Percentiles rank a stretch among this genome's conserved stretches.
These are phyloP conservation scores for Nakataea oryzae DNA, from an alignment of 2,329 filamentous ascomycete genomes.

Conservation along the genomic window DNA sequence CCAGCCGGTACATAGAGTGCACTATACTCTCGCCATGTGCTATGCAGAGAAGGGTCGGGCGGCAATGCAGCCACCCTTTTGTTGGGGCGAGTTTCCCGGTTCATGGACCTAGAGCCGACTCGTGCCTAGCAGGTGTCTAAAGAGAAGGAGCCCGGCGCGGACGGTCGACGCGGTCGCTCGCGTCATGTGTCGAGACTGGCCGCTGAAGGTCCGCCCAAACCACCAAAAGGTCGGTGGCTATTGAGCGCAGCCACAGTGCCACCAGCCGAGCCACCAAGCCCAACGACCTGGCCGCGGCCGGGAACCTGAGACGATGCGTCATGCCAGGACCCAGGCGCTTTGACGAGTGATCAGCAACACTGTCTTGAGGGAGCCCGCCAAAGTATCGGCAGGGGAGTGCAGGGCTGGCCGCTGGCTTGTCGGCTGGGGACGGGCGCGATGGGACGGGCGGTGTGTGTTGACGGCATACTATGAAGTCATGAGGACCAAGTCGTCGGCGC, in stretches of 20 bases:
- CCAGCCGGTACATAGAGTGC: background rate
- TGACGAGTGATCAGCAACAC: background rate
- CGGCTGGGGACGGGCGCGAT: too few species aligned
- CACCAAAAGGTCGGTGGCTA: too few species aligned
- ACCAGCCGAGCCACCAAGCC: too few species aligned
- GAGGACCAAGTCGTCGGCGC: background rate
- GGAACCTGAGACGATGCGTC: background rate
- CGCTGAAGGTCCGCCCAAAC: too few species aligned
- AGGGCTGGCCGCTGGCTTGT: too few species aligned
- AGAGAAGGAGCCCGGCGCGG: background rate
- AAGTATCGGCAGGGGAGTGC: too few species aligned
- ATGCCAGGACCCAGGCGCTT: background rate
- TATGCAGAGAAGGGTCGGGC: background rate
- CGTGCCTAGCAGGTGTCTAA: background rate
- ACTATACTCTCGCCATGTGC: background rate
- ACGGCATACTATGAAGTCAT: background rate
- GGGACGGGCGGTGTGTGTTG: too few species aligned
- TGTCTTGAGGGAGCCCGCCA: too few species aligned
- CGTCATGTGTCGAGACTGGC: background rate
- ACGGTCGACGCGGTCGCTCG: background rate
- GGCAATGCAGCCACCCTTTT: background rate
- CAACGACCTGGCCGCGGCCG: too few species aligned
- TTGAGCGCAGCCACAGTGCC: too few species aligned
- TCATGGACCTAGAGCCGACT: background rate
- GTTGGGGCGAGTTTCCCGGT: background rate